Percentiles rank a stretch among this genome's conserved stretches.
Evolutionary conservation across 257 asterid genomes (phyloP).

Genomic region (Phtheirospermum japonicum): DNA sequence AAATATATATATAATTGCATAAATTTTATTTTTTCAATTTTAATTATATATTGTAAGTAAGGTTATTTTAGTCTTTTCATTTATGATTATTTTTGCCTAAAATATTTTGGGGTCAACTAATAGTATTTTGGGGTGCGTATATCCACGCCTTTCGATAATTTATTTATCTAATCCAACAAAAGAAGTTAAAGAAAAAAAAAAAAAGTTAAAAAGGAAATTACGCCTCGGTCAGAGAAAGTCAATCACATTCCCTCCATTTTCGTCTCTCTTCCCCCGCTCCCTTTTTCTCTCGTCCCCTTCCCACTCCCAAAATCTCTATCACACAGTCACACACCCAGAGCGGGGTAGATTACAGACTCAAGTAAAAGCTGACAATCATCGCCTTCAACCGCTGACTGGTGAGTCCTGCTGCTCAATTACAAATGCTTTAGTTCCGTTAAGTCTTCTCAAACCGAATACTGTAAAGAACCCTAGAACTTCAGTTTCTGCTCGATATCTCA

Average conservation of each 20-base stretch:
- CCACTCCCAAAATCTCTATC: not conserved
- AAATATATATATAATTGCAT: too few species aligned
- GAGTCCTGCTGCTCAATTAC: slow-evolving; percentile 22
- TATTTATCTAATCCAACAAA: too few species aligned
- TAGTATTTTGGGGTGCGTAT: too few species aligned
- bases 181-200: too few species aligned
- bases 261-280: not conserved
- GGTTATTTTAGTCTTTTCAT: too few species aligned
- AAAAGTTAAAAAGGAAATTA: not conserved
- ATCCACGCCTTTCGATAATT: too few species aligned
- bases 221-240: not conserved
- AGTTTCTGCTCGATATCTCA: slow-evolving; percentile 11
- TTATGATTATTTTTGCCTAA: too few species aligned
- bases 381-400: slow-evolving; percentile 18
- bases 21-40: too few species aligned
- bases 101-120: too few species aligned
- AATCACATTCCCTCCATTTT: slow-evolving; percentile 29
- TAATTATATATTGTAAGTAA: too few species aligned
- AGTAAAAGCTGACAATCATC: slow-evolving; percentile 16
- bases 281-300: not conserved
- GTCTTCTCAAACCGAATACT: slow-evolving; percentile 10
- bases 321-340: not conserved
- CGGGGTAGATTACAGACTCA: not conserved
- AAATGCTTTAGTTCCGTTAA: not conserved
- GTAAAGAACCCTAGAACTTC: slow-evolving; percentile 34